phyloP scores from a whole-genome alignment of 495 filamentous ascomycete species.

The Xanthoparmelia taractica region DNA sequence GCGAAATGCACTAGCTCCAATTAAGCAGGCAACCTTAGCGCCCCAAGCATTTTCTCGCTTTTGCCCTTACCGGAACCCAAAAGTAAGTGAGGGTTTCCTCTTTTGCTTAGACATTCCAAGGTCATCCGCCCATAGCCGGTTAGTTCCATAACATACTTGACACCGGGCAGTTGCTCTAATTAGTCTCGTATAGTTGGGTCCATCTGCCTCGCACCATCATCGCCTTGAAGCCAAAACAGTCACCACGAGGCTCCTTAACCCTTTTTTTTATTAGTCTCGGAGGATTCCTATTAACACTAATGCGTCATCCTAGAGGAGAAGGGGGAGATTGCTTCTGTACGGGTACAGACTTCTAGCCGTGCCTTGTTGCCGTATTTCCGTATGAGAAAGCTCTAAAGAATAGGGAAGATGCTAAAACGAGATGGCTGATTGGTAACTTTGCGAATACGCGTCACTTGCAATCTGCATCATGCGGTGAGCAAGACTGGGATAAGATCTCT shows the following conservation, averaged over 20 bases:
- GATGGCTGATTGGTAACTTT: background rate
- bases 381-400: background rate
- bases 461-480: constrained; percentile 17
- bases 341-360: constrained; percentile 1
- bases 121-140: constrained; percentile 12
- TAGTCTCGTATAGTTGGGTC: background rate
- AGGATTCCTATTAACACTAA: background rate
- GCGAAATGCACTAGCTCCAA: constrained; percentile 11
- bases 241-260: background rate
- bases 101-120: background rate
- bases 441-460: background rate
- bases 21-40: constrained; percentile 18
- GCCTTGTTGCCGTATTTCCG: background rate
- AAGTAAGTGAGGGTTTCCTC: background rate
- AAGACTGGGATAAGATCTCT: constrained; percentile 1
- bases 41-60: constrained; percentile 18
- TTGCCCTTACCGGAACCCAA: background rate
- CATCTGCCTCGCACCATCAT: background rate
- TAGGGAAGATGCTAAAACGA: background rate
- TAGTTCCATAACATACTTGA: background rate
- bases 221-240: background rate
- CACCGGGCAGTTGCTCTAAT: background rate
- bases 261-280: background rate
- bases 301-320: background rate
- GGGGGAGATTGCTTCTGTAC: background rate